Conservation (phyloP, 768 basidiomycete species). For the Glaciozyma antarctica region DNA sequence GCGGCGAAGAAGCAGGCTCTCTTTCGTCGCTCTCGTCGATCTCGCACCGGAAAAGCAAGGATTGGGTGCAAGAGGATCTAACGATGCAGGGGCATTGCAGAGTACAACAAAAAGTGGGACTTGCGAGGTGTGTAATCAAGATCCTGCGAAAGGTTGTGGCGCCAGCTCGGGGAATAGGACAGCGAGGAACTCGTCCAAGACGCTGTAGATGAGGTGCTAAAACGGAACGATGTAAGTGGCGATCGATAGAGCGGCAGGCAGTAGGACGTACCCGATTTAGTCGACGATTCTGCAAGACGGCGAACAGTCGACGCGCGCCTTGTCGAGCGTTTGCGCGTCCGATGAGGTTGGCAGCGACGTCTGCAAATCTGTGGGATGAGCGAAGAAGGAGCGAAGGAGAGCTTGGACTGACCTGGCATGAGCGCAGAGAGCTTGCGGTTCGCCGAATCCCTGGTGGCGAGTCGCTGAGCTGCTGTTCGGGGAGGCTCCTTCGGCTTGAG, state of each 20-base stretch:
- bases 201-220: constrained; percentile 32
- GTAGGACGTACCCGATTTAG: constrained; percentile 66
- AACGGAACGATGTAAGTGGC: not conserved
- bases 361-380: constrained; percentile 42
- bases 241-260: not conserved
- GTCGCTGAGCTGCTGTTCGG: constrained; percentile 72
- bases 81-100: too few relatives aligned
- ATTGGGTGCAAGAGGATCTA: too few relatives aligned
- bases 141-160: not conserved
- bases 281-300: constrained; percentile 86
- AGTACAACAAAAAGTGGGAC: too few relatives aligned
- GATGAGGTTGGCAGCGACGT: constrained; percentile 93
- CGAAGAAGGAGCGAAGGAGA: not conserved
- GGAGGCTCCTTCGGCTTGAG: constrained; percentile 52
- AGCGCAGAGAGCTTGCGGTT: constrained; percentile 80
- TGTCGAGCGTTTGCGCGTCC: constrained; percentile 90
- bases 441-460: constrained; percentile 71
- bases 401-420: constrained; percentile 60
- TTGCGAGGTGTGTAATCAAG: too few relatives aligned
- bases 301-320: constrained; percentile 84
- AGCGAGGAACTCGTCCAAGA: constrained; percentile 30
- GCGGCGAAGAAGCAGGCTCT: too few relatives aligned
- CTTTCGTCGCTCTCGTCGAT: too few relatives aligned
- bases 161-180: constrained; percentile 26
- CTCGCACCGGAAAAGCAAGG: too few relatives aligned